Base-by-base conservation (phyloP, 345 rosid species). In the Citrus medica region DNA sequence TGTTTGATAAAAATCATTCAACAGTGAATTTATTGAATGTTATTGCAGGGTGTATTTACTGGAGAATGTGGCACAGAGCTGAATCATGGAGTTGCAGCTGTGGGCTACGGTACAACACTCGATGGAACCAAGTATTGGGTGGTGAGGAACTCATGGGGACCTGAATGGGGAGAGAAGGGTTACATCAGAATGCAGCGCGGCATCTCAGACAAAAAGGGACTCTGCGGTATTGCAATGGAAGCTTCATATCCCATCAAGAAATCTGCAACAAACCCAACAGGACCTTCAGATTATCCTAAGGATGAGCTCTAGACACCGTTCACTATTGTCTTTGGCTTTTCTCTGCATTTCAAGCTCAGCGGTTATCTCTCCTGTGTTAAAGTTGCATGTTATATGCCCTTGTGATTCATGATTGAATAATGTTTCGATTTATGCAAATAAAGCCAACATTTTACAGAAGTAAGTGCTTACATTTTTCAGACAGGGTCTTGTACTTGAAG, bases 71-170 rank as follows among this genome's bases (percentile, higher is more conserved):
- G 95, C 71, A 88, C 89, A 27, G 92, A 93, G 38, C 80, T 91
- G 79, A 83, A 90, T 71, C 94, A 93, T 75, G 91, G 94, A 42
- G 92, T 93, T 42, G 92, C 92, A 55, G 79, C 79, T 6, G 90
- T 92, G 28, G 94, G 97, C 9, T 92, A 89, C 69, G 94, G 97
- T 81, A 76, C 87, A 21, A 89, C 92, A 1, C 51, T 87, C 5
- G 92, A 91, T 37, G 94, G 94, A 84, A 93, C 92, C 4, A 91
- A 90, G 69, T 93, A 90, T 63, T 93, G 97, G 97, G 89, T 85
- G 0, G 94, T 91, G 56, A 90, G 85, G 76, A 91, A 91, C 76
- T 93, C 97, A 0, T 92, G 97, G 94, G 97, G 97, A 67, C 32
- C 83, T 3, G 90, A 84, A 81, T 92, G 97, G 97, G 97, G 97